Conservation (phyloP, 148 eudicot species). For the Vaccinium macrocarpon region DNA sequence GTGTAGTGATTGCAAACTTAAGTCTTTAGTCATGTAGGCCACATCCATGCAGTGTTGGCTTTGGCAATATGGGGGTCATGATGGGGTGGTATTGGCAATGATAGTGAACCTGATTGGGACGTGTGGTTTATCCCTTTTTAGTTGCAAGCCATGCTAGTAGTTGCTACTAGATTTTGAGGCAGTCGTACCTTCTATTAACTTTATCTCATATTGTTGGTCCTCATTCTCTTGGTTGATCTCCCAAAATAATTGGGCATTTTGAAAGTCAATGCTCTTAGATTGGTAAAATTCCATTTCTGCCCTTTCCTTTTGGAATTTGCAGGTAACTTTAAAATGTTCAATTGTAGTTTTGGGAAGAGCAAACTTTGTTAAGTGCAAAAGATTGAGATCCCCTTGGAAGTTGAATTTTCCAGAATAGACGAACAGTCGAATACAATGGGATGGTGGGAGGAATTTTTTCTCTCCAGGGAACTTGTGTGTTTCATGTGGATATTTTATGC, state of each 20-base stretch:
- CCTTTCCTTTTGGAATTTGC: neutral
- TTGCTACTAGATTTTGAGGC: neutral
- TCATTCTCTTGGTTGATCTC: neutral
- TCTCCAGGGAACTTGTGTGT: too few relatives aligned
- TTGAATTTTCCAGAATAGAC: too few relatives aligned
- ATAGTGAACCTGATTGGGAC: neutral
- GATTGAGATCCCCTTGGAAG: neutral
- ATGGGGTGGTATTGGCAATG: neutral
- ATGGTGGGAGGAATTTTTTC: too few relatives aligned
- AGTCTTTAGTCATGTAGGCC: neutral
- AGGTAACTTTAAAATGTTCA: neutral
- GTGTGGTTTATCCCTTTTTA: neutral
- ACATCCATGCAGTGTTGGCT: neutral
- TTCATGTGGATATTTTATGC: too few relatives aligned
- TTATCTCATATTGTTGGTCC: neutral
- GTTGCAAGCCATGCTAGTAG: neutral
- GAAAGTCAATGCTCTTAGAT: neutral
- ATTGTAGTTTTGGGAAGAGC: neutral
- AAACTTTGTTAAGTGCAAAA: neutral
- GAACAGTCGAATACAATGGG: too few relatives aligned
- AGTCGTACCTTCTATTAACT: neutral
- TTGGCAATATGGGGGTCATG: neutral
- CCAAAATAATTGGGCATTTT: neutral
- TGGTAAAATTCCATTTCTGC: neutral
- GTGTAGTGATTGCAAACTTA: neutral